Evolutionary conservation across 2,329 filamentous ascomycete species (phyloP).

Genomic region (Exophiala oligosperma): DNA sequence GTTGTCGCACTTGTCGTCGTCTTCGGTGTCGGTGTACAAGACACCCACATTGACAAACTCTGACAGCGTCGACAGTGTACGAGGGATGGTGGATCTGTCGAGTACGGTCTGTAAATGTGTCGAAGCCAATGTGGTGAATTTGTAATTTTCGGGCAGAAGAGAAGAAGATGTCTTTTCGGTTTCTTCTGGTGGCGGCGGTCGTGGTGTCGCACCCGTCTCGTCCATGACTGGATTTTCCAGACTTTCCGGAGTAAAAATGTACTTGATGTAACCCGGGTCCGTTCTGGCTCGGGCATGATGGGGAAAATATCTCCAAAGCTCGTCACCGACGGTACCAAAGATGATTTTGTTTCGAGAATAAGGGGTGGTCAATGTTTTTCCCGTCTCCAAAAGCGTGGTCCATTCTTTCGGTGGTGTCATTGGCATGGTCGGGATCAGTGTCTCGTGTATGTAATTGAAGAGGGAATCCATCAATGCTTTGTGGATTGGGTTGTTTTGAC

Average conservation of each 20-base stretch:
- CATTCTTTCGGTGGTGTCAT: constrained; percentile 18
- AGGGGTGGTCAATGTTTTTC: constrained; percentile 26
- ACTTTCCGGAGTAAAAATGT: constrained; percentile 32
- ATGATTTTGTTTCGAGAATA: constrained; percentile 33
- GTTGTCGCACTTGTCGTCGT: too few species aligned
- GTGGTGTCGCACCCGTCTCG: too few species aligned
- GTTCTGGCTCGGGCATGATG: constrained; percentile 29
- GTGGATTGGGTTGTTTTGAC: not conserved
- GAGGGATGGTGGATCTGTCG: constrained; percentile 41
- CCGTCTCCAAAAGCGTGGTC: constrained; percentile 19
- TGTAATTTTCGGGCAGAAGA: constrained; percentile 26
- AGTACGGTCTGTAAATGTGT: constrained; percentile 39
- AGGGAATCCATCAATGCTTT: constrained; percentile 15
- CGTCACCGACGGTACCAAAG: constrained; percentile 40
- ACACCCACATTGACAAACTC: constrained; percentile 37
- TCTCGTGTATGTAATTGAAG: constrained; percentile 17
- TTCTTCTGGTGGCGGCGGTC: not conserved
- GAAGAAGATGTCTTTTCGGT: not conserved
- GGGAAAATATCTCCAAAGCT: constrained; percentile 33
- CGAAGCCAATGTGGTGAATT: constrained; percentile 12
- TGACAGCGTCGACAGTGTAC: constrained; percentile 36
- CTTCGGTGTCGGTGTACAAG: constrained; percentile 27
- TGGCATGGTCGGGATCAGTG: constrained; percentile 17
- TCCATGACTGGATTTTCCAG: too few species aligned
- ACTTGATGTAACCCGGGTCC: constrained; percentile 38